Conservation (phyloP, 495 filamentous ascomycete species). For the Glarea lozoyensis region DNA sequence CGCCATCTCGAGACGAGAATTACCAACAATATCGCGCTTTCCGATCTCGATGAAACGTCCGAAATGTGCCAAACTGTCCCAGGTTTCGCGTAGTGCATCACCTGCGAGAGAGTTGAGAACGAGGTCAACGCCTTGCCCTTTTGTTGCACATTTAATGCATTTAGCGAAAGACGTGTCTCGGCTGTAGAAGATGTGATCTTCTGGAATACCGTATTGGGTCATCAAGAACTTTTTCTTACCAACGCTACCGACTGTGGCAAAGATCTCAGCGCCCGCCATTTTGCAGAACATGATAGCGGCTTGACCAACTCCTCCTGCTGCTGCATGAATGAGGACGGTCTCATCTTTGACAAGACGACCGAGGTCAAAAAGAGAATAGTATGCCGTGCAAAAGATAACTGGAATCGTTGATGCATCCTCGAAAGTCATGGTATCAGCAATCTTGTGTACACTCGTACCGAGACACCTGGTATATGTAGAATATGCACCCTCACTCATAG, state of each 20-base stretch:
- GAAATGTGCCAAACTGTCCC: constrained; percentile 37
- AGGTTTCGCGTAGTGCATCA: constrained; percentile 33
- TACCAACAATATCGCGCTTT: constrained; percentile 28
- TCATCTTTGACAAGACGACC: constrained; percentile 40
- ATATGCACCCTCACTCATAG: constrained; percentile 38
- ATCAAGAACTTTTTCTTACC: constrained; percentile 43
- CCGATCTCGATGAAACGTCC: constrained; percentile 40
- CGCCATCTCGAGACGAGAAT: constrained; percentile 25
- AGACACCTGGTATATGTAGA: constrained; percentile 31
- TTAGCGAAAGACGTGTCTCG: constrained; percentile 29
- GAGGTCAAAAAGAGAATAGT: constrained; percentile 42
- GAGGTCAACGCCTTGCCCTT: constrained; percentile 43
- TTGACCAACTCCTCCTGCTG: constrained; percentile 50
- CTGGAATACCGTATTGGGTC: constrained; percentile 37
- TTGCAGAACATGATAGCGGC: constrained; percentile 50
- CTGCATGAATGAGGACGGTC: constrained; percentile 51
- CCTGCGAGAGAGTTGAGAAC: constrained; percentile 42
- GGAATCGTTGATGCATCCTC: constrained; percentile 47
- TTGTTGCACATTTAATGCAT: constrained; percentile 30
- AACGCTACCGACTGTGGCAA: constrained; percentile 41
- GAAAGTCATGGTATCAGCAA: constrained; percentile 40
- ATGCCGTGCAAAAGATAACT: constrained; percentile 48
- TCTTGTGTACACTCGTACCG: constrained; percentile 29
- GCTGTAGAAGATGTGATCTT: constrained; percentile 41
- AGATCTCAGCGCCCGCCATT: constrained; percentile 46